Conservation (phyloP, 73 alveolate species). For the Paramecium bursaria region DNA sequence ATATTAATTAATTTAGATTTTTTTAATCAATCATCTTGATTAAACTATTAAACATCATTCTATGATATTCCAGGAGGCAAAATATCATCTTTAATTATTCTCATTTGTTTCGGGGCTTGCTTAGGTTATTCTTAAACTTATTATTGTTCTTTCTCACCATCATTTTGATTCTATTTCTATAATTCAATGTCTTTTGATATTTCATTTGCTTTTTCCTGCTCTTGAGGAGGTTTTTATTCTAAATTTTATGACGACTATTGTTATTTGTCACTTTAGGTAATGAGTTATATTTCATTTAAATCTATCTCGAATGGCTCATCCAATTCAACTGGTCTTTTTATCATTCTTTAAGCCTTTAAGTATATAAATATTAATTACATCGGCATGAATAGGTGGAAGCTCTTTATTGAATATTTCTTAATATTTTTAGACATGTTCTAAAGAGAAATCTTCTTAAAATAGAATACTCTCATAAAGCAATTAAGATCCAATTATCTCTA, state of each 20-base stretch:
- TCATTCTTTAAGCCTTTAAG: constrained; percentile 2
- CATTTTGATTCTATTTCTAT: not conserved
- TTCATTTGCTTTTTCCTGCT: not conserved
- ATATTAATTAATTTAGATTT: no score
- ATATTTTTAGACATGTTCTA: not conserved
- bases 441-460: no score
- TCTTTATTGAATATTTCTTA: not conserved
- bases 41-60: constrained; percentile 2
- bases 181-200: not conserved
- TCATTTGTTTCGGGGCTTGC: not conserved
- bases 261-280: constrained; percentile 1
- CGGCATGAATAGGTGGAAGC: not conserved
- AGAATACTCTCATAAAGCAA: constrained; percentile 10
- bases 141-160: not conserved
- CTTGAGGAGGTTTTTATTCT: not conserved
- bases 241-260: not conserved
- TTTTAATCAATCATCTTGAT: no score
- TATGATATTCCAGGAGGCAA: constrained; percentile 24
- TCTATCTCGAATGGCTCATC: constrained; percentile 11
- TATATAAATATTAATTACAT: no score
- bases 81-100: constrained; percentile 26
- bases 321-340: not conserved
- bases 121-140: not conserved
- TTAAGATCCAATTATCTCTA: not conserved
- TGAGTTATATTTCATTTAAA: not conserved